Conservation (phyloP, 352 stramenopile genomes). For the Globisporangium middletonii region DNA sequence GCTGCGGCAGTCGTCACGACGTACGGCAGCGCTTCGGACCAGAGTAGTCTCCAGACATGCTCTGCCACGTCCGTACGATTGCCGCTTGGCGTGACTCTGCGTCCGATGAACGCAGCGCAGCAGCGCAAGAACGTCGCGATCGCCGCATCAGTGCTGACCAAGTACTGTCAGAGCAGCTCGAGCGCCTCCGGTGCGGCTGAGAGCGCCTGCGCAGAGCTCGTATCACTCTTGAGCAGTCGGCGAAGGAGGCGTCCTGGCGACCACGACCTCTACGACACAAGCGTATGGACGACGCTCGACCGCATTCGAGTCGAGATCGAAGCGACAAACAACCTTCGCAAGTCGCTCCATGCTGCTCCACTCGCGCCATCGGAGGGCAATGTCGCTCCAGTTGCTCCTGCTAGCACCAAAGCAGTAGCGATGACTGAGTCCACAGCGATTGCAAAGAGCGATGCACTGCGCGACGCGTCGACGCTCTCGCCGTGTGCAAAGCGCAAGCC, state of each 20-base stretch:
- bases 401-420: background rate
- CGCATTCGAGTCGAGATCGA: slow-evolving; percentile 7
- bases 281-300: slow-evolving; percentile 7
- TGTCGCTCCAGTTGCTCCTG: background rate
- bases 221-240: background rate
- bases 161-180: background rate
- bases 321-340: background rate
- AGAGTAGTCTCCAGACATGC: background rate
- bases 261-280: background rate
- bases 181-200: background rate
- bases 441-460: slow-evolving; percentile 1
- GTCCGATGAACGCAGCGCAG: slow-evolving; percentile 6
- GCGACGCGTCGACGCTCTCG: background rate
- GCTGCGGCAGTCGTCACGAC: slow-evolving; percentile 16
- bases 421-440: background rate
- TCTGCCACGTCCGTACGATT: background rate
- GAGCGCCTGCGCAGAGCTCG: slow-evolving; percentile 1
- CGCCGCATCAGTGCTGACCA: slow-evolving; percentile 6
- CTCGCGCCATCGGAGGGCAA: background rate
- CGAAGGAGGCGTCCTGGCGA: background rate
- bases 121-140: slow-evolving; percentile 7
- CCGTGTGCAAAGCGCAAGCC: slow-evolving; percentile 6
- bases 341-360: background rate
- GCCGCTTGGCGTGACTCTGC: background rate
- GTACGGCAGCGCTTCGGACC: background rate